Evolutionary conservation across 176 grass and related monocot genomes (phyloP), one percentile per base, ranked within the genome.

Genomic region (Avena atlantica): DNA sequence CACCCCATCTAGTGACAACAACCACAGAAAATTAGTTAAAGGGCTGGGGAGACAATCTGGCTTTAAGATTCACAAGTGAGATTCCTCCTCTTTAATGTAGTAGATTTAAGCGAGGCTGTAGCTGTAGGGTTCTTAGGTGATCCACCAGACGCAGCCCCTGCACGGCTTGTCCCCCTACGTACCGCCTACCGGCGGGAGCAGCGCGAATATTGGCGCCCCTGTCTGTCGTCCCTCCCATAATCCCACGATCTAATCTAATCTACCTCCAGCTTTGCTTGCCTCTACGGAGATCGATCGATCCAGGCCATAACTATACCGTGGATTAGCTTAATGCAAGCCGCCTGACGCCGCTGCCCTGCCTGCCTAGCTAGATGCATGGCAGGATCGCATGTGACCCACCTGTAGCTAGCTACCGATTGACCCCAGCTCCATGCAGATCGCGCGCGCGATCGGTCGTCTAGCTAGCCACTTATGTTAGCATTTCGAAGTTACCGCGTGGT

Each of bases 171-270:
- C 91, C 19, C 91, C 91, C 91, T 29, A 29, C 27, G 27, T 29
- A 29, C 27, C 27, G 27, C 27, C 27, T 90, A 93, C 83, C 88
- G 47, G 40, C 40, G 40, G 40, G 74, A 57, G 66, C 80, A 90
- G 88, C 91, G 85, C 78, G 91, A 93, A 93, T 93, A 90, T 90
- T 88, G 88, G 88, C 76, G 72, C 13, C 77, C 57, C 27, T 88
- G 78, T 90, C 88, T 13, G 5, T 17, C 25, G 4, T 6, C 49
- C 20, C n/a, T 11, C 42, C 70, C n/a, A 5, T 20, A 34, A 34
- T 34, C 71, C 71, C 71, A 74, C 50, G 59, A 66, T 24, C 47
- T 34, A 34, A 14, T 76, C 72, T 48, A 75, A 72, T 45, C 76
- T 2, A 53, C 14, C 75, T 47, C n/a, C 63, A 62, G 51, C 84